Evolutionary conservation across 192 early-diverging fungal genomes (phyloP).

Genomic region (Rhizophagus clarus): DNA sequence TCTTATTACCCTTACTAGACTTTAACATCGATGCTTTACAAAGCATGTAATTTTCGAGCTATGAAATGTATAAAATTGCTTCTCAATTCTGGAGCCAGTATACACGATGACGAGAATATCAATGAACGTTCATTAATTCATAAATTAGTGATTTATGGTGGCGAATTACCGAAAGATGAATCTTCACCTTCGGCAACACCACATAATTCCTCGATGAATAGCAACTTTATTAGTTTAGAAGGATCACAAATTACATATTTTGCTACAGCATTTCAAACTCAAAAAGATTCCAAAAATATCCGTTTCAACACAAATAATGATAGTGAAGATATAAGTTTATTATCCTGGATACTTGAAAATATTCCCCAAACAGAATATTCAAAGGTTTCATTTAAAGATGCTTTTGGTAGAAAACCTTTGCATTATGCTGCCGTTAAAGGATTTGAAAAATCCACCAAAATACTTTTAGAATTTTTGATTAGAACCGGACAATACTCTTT

Average conservation of each 20-base stretch:
- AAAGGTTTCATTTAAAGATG: conserved; percentile 46
- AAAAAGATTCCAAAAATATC: background rate
- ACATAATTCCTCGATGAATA: background rate
- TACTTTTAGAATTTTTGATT: conserved; percentile 51
- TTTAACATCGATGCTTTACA: conserved; percentile 40
- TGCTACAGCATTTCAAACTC: background rate
- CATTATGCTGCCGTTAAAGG: conserved; percentile 65
- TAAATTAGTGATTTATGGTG: conserved; percentile 52
- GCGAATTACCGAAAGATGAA: conserved; percentile 34
- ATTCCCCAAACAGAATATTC: conserved; percentile 37
- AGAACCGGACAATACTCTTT: conserved; percentile 38
- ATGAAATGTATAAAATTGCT: conserved; percentile 44
- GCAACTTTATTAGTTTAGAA: background rate
- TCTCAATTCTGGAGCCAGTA: conserved; percentile 36
- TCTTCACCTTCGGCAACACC: background rate
- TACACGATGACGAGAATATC: conserved; percentile 48
- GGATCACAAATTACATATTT: background rate
- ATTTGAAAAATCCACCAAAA: conserved; percentile 43
- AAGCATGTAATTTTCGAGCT: conserved; percentile 43
- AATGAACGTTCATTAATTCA: conserved; percentile 67
- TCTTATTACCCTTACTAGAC: conserved; percentile 10
- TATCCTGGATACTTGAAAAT: conserved; percentile 42
- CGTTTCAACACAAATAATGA: background rate
- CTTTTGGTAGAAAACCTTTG: conserved; percentile 59
- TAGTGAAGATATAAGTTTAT: conserved; percentile 42